A percentile compares a stretch with the other conserved stretches of the same genome.
Conservation (phyloP, 176 grass and related monocot genomes). For the Rhipidocladum racemiflorum region DNA sequence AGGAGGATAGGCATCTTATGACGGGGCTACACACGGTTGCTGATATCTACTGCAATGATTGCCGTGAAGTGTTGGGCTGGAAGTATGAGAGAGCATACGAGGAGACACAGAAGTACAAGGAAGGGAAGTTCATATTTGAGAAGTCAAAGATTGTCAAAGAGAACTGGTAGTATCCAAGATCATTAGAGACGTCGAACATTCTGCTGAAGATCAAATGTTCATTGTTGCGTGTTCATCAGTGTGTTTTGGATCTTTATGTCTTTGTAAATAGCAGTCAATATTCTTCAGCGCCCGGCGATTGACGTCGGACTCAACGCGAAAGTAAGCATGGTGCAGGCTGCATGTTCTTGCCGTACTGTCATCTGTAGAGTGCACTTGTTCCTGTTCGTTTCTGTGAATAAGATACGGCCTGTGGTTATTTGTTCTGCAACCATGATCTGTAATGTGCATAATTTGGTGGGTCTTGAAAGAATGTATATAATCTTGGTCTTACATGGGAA, state of each 20-base stretch:
- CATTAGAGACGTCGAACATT: neutral
- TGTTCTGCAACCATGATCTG: neutral
- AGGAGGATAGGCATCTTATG: conserved; percentile 69
- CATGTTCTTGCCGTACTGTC: neutral
- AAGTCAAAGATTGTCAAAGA: conserved; percentile 78
- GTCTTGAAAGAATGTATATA: neutral
- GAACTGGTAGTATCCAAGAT: conserved; percentile 56
- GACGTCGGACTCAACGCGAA: too few species aligned
- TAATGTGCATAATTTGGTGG: conserved; percentile 11
- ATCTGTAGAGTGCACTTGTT: conserved; percentile 36
- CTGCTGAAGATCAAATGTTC: neutral
- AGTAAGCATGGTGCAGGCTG: neutral
- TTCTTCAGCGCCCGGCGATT: too few species aligned
- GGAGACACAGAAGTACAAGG: conserved; percentile 70
- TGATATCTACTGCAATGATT: conserved; percentile 71
- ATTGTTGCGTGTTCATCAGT: neutral
- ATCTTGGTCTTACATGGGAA: neutral
- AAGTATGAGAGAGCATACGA: conserved; percentile 74
- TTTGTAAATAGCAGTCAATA: conserved; percentile 32
- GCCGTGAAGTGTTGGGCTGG: conserved; percentile 66
- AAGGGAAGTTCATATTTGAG: conserved; percentile 89
- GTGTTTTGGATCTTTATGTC: conserved; percentile 12
- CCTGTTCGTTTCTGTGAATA: conserved; percentile 43
- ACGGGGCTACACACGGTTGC: conserved; percentile 65
- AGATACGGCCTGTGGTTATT: conserved; percentile 29